Evolutionary conservation across 768 basidiomycete genomes (phyloP).

Genomic region (Lentinula lateritia): DNA sequence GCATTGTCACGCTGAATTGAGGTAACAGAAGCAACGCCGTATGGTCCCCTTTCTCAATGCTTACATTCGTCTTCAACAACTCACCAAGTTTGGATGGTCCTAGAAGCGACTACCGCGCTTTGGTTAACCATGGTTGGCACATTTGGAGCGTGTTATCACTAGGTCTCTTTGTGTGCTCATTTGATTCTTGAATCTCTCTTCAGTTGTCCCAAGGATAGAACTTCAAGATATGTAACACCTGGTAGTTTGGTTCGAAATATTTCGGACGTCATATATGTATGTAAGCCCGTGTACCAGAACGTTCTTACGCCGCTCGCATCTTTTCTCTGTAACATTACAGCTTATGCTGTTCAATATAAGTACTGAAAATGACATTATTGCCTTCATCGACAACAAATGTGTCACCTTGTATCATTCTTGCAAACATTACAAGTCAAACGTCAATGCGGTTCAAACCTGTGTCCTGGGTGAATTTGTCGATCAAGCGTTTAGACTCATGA

Average conservation of each 20-base stretch:
- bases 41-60: constrained; percentile 20
- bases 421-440: no score
- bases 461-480: not conserved
- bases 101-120: constrained; percentile 42
- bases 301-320: not conserved
- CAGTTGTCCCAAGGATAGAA: no score
- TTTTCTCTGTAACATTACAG: no score
- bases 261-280: no score
- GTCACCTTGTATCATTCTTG: not conserved
- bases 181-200: no score
- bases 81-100: constrained; percentile 47
- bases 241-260: no score
- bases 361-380: not conserved
- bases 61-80: not conserved
- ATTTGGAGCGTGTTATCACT: constrained; percentile 16
- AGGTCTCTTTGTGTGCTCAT: no score
- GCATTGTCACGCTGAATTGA: constrained; percentile 34
- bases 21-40: constrained; percentile 50
- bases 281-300: no score
- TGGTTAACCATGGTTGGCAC: constrained; percentile 39
- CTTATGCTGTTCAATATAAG: no score
- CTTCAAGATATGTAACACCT: no score
- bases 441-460: no score
- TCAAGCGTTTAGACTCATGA: not conserved
- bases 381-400: not conserved